These are phyloP conservation scores for Yarrowia galli DNA, from an alignment of 1,139 yeast genomes.

Conservation along the genomic window DNA sequence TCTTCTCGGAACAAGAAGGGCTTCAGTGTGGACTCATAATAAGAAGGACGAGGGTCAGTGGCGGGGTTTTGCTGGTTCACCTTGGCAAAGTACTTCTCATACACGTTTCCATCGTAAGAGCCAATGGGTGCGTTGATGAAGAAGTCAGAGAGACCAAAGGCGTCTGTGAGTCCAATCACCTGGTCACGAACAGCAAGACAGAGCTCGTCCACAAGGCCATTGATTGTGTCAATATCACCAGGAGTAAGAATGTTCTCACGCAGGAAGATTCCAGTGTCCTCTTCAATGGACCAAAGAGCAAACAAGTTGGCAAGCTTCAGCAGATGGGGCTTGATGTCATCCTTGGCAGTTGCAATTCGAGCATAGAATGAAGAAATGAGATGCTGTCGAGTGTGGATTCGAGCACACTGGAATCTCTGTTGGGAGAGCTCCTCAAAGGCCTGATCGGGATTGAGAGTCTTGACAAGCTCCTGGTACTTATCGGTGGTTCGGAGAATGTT, in stretches of 20 bases:
- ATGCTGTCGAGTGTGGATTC: slow-evolving; percentile 54
- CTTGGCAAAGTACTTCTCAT: slow-evolving; percentile 68
- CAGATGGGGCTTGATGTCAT: slow-evolving; percentile 52
- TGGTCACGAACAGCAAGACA: slow-evolving; percentile 61
- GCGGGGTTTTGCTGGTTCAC: slow-evolving; percentile 51
- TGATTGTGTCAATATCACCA: slow-evolving; percentile 50
- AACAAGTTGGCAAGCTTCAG: slow-evolving; percentile 63
- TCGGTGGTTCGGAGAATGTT: slow-evolving; percentile 52
- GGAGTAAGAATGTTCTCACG: slow-evolving; percentile 62
- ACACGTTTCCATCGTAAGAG: slow-evolving; percentile 82
- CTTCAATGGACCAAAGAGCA: slow-evolving; percentile 75
- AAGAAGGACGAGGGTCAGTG: slow-evolving; percentile 50
- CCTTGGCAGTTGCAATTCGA: slow-evolving; percentile 47
- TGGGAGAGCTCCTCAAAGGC: slow-evolving; percentile 57
- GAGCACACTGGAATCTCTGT: slow-evolving; percentile 55
- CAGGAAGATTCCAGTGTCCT: slow-evolving; percentile 77
- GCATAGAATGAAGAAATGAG: slow-evolving; percentile 52
- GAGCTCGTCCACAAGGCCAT: slow-evolving; percentile 50
- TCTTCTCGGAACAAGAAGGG: slow-evolving; percentile 53
- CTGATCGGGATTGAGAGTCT: slow-evolving; percentile 48
- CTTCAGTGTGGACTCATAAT: slow-evolving; percentile 52
- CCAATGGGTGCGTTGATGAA: slow-evolving; percentile 89
- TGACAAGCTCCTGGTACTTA: slow-evolving; percentile 42
- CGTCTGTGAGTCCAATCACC: slow-evolving; percentile 82
- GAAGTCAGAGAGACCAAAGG: slow-evolving; percentile 85